Evolutionary conservation across 164 flowering plant genomes (phyloP).

Genomic region (Berberis thunbergii): DNA sequence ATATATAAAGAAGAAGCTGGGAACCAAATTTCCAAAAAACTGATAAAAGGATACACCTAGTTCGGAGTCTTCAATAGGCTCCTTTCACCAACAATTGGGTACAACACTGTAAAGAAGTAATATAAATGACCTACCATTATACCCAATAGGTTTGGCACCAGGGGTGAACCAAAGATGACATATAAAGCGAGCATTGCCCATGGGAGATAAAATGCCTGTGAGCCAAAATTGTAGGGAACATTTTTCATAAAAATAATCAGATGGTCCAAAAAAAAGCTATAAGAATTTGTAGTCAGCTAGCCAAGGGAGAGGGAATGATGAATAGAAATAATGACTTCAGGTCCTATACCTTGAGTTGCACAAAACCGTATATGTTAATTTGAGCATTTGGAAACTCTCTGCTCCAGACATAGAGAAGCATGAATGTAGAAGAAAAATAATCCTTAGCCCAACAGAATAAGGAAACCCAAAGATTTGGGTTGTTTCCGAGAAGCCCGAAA

Average conservation of each 20-base stretch:
- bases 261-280: neutral
- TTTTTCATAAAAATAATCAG: too few relatives aligned
- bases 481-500: too few relatives aligned
- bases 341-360: slow-evolving; percentile 34
- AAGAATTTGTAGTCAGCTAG: too few relatives aligned
- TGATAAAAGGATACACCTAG: slow-evolving; percentile 82
- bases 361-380: slow-evolving; percentile 71
- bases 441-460: too few relatives aligned
- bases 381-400: slow-evolving; percentile 78
- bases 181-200: slow-evolving; percentile 96
- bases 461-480: too few relatives aligned
- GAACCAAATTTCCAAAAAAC: too few relatives aligned
- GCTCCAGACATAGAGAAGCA: slow-evolving; percentile 55
- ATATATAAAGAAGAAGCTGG: too few relatives aligned
- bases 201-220: slow-evolving; percentile 93
- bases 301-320: too few relatives aligned
- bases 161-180: slow-evolving; percentile 78
- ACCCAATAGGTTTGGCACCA: slow-evolving; percentile 72
- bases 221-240: neutral
- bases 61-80: slow-evolving; percentile 65
- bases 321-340: too few relatives aligned
- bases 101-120: slow-evolving; percentile 86
- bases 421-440: too few relatives aligned
- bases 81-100: slow-evolving; percentile 83
- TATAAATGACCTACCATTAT: slow-evolving; percentile 90